Base-by-base conservation (phyloP, 2,329 filamentous ascomycete genomes). In the Falciphora oryzae region DNA sequence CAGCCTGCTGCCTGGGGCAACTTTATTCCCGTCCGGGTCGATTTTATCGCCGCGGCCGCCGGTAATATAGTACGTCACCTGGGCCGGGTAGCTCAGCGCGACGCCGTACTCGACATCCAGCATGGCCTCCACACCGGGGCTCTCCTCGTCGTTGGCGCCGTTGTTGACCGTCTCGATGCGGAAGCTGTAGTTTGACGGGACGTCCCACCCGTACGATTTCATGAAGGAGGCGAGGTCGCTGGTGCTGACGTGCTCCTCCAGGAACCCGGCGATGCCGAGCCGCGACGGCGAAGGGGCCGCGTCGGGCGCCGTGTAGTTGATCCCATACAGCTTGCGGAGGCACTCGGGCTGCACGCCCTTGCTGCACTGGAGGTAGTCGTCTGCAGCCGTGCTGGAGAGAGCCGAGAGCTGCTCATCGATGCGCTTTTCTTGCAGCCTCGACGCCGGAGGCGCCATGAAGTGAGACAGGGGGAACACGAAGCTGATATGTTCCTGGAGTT, bases 81-180 rank as follows among this genome's bases (percentile, higher is more conserved):
- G 71, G 13, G 80, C 68, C 1, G 81, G 81, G 67, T 79, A 78
- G 0, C 74, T 78, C 2, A 83, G 69, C 0, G 77, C 74, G 71
- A 83, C 74, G 57, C 75, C 79, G 67, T 82, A 83, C 66, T 84
- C 73, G 0, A 84, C 71, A 68, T 84, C 81, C 6, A 84, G 73
- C 4, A 76, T 76, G 1, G 81, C 82, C 69, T 83, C 82, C 11
- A 73, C 64, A 16, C 81, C 78, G 3, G 80, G 77, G 7, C 70
- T 65, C 11, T 69, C 67, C 66, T 82, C 80, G 1, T 72, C 72
- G 69, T 83, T 81, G n/a, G 75, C 66, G 18, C 75, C 81, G 65
- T 77, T 77, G 64, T 82, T 79, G 66, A 83, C 70, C 27, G 80
- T 72, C 6, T 75, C 70, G 2, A 80, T 76, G 0, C 73, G 71